Evolutionary conservation across 2,329 filamentous ascomycete species (phyloP).

Genomic region (Gaeumannomyces tritici): DNA sequence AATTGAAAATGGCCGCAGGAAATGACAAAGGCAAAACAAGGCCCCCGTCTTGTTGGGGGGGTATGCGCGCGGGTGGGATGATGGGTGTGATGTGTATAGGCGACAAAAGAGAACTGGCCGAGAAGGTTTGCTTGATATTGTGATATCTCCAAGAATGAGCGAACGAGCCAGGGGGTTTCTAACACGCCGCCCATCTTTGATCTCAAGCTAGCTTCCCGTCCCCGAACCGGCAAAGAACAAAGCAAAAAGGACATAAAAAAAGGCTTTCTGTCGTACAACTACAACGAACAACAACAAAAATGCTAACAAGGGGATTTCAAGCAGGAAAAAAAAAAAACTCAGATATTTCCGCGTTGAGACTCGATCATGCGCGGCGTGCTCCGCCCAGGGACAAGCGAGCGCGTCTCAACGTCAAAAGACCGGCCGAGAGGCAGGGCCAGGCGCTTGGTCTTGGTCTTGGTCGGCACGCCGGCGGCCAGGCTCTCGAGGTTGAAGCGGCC

Average conservation of each 20-base stretch:
- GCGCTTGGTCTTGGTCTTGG: not conserved
- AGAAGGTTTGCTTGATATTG: not conserved
- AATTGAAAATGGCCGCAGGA: not conserved
- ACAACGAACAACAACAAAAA: not conserved
- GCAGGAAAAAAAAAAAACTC: not conserved
- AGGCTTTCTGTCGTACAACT: not conserved
- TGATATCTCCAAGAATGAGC: not conserved
- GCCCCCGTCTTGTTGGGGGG: not conserved
- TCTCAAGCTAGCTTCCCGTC: not conserved
- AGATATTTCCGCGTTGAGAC: not conserved
- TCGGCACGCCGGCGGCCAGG: conserved; percentile 1
- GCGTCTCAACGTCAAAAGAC: not conserved
- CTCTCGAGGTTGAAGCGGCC: conserved; percentile 10
- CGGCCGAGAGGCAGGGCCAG: not conserved
- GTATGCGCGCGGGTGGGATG: not conserved
- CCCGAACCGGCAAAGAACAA: not conserved
- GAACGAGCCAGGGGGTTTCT: not conserved
- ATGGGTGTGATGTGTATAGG: not conserved
- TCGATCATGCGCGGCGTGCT: not conserved
- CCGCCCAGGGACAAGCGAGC: not conserved
- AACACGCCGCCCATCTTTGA: not conserved
- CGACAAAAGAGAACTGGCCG: not conserved
- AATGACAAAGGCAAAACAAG: not conserved
- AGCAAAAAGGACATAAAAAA: not conserved
- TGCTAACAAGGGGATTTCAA: not conserved